Evolutionary conservation across 2,329 filamentous ascomycete species (phyloP), one percentile per base, ranked within the genome.

Genomic region (Claviceps fusiformis): DNA sequence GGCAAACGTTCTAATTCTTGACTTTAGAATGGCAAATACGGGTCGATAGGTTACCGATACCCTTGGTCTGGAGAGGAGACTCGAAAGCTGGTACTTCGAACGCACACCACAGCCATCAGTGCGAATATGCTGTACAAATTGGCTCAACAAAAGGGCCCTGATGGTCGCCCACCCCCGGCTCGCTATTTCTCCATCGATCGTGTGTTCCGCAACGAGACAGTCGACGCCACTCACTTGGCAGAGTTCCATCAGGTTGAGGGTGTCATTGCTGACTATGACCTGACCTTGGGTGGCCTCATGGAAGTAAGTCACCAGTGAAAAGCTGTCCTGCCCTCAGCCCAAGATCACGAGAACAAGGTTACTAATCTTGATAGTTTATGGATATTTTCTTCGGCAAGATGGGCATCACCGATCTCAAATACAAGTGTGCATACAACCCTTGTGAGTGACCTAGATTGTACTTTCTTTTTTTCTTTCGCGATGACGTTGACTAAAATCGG

Each of bases 241-340:
- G 93, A 98, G 71, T 98, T 98, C 79, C 93, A 98, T 74, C 93
- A 98, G 69, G 89, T 97, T 39, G 93, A 98, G 73, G 93, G 93
- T 71, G 92, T 98, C 52, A 97, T 98, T 72, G 93, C 93, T 31
- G 93, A 98, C 72, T 97, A 95, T 69, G 87, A 86, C 41, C 78
- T 98, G 59, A 95, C 92, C 0, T 80, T 97, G 19, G 93, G 93
- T 62, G 93, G 91, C 50, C 76, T 97, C 56, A 95, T 96, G 78
- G 89, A 80, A 52, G 56, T 58, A 27, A 51, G 47, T 31, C 15
- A 5, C 13, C 24, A 33, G 31, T 10, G 5, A 3, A 3, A 52
- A 7, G 45, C 10, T 33, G 17, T 15, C 15, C 15, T 15, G 27
- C 8, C 3, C 19, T 10, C 24, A 44, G 27, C 29, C 19, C 1